phyloP scores from a whole-genome alignment of 1,284 basidiomycete genomes.

The Tilletia indica region DNA sequence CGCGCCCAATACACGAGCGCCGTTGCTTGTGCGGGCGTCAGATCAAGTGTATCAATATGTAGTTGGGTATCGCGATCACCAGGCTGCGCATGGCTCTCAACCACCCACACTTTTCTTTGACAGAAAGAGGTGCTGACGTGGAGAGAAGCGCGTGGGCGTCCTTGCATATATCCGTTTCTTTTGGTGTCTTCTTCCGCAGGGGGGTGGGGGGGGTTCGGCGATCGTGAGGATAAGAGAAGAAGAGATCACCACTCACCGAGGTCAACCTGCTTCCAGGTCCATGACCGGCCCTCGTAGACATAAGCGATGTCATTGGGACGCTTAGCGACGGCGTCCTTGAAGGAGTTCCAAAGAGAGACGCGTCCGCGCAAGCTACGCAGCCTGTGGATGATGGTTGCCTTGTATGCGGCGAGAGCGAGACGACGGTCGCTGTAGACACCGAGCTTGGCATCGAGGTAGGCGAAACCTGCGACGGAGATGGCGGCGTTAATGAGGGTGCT shows the following conservation, averaged over 20 bases:
- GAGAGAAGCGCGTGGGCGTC: not conserved
- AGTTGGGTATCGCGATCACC: not conserved
- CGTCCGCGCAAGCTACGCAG: slow-evolving; percentile 31
- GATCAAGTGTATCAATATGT: slow-evolving; percentile 26
- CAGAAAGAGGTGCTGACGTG: not conserved
- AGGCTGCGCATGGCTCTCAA: slow-evolving; percentile 7
- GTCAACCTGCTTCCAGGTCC: slow-evolving; percentile 43
- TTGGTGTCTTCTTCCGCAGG: not conserved
- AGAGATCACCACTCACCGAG: slow-evolving; percentile 24
- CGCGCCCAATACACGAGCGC: too few relatives aligned
- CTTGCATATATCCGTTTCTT: slow-evolving; percentile 19
- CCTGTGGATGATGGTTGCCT: slow-evolving; percentile 24
- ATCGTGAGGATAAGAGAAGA: not conserved
- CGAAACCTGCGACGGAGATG: slow-evolving; percentile 38
- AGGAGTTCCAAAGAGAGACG: slow-evolving; percentile 40
- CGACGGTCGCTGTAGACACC: slow-evolving; percentile 35
- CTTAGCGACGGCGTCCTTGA: slow-evolving; percentile 33
- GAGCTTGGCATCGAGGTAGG: slow-evolving; percentile 50
- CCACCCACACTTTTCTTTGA: not conserved
- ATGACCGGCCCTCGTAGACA: slow-evolving; percentile 41
- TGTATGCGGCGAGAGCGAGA: slow-evolving; percentile 28
- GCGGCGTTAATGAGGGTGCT: slow-evolving; percentile 38
- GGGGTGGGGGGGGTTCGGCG: not conserved
- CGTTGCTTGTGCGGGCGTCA: slow-evolving; percentile 16
- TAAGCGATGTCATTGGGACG: slow-evolving; percentile 40